Conservation (phyloP, 345 rosid species). For the Clausena lansium region DNA sequence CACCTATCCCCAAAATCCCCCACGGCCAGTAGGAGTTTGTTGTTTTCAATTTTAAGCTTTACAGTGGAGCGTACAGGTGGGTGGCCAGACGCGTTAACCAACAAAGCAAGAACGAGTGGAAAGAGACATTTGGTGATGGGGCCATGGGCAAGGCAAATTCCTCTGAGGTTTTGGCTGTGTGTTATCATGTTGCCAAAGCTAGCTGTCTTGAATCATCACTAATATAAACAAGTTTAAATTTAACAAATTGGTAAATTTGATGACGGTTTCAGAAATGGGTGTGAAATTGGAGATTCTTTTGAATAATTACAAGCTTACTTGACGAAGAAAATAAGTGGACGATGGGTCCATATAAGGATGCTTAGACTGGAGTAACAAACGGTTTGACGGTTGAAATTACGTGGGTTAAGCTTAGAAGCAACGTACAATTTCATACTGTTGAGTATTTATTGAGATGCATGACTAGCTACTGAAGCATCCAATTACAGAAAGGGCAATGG, state of each 20-base stretch:
- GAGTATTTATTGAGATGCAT: not conserved
- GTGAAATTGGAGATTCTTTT: conserved; percentile 1
- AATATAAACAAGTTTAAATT: not conserved
- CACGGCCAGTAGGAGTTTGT: not conserved
- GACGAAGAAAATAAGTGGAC: not conserved
- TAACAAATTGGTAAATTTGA: not conserved
- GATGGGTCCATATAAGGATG: not conserved
- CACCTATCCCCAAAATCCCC: not conserved
- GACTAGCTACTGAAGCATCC: not conserved
- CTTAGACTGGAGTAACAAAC: not conserved
- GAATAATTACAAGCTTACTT: not conserved
- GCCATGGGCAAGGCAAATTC: not conserved
- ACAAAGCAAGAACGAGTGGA: not conserved
- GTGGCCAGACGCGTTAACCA: conserved; percentile 11
- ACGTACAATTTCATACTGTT: not conserved
- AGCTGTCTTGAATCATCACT: not conserved
- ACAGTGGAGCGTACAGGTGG: not conserved
- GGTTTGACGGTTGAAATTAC: not conserved
- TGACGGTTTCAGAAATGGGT: not conserved
- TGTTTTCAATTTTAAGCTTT: not conserved
- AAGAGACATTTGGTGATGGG: not conserved
- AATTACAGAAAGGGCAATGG: not conserved
- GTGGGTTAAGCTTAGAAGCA: not conserved
- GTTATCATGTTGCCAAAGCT: not conserved
- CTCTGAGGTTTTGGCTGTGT: not conserved